phyloP scores from a whole-genome alignment of 2,329 filamentous ascomycete genomes.

The Alternaria incomplexa region DNA sequence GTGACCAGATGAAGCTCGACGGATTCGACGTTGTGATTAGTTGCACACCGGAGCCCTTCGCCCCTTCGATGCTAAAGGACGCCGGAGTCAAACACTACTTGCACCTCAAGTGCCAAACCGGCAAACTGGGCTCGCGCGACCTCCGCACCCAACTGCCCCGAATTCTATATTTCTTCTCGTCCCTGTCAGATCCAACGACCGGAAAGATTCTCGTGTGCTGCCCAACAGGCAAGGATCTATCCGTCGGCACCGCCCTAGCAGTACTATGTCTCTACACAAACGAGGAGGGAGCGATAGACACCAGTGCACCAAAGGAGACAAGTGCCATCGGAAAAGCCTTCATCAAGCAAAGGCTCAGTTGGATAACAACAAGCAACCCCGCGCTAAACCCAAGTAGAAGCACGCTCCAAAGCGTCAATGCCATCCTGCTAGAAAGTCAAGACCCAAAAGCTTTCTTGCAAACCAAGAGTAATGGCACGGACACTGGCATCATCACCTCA shows the following conservation, averaged over 20 bases:
- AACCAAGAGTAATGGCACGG: not conserved
- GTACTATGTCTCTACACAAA: slow-evolving; percentile 76
- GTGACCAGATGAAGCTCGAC: slow-evolving; percentile 46
- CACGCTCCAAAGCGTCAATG: slow-evolving; percentile 90
- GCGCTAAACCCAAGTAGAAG: slow-evolving; percentile 82
- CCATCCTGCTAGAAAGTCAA: slow-evolving; percentile 71
- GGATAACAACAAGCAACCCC: slow-evolving; percentile 79
- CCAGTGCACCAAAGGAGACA: not conserved
- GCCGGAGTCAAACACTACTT: slow-evolving; percentile 53
- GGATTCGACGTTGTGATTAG: slow-evolving; percentile 49
- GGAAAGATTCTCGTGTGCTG: slow-evolving; percentile 64
- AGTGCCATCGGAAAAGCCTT: slow-evolving; percentile 70
- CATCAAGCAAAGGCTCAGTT: slow-evolving; percentile 79
- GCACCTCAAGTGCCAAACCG: slow-evolving; percentile 69
- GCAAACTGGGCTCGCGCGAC: slow-evolving; percentile 82
- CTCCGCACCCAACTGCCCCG: slow-evolving; percentile 73
- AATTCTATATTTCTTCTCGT: slow-evolving; percentile 62
- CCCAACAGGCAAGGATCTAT: slow-evolving; percentile 78
- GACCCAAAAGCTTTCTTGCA: slow-evolving; percentile 4
- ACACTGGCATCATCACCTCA: not conserved
- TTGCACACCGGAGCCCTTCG: slow-evolving; percentile 53
- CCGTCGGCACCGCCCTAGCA: slow-evolving; percentile 77
- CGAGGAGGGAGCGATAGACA: slow-evolving; percentile 59
- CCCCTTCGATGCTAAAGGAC: slow-evolving; percentile 1
- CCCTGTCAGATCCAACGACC: not conserved